These are phyloP conservation scores for Colletotrichum sp. DNA, from an alignment of 2,329 filamentous ascomycete species.

Conservation along the genomic window DNA sequence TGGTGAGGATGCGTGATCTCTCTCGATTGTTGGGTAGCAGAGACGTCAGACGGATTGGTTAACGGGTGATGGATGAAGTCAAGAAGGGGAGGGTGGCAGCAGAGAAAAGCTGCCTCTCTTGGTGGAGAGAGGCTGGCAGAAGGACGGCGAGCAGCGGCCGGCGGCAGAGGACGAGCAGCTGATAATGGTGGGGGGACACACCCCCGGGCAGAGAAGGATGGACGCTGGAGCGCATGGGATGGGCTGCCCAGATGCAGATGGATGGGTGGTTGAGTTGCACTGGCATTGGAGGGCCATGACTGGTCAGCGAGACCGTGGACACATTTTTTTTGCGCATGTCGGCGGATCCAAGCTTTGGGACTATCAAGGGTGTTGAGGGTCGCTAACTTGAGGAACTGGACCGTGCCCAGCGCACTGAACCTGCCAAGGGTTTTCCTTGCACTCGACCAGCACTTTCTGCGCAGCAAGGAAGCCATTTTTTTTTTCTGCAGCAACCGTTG, in stretches of 20 bases:
- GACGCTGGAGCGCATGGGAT: not conserved
- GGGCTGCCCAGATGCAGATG: not conserved
- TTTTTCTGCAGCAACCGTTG: not conserved
- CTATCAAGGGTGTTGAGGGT: not conserved
- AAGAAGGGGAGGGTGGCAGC: not conserved
- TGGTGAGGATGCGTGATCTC: not conserved
- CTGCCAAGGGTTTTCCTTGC: not conserved
- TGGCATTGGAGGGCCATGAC: conserved; percentile 4
- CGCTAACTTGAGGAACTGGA: not conserved
- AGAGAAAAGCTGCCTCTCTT: conserved; percentile 17
- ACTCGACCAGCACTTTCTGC: not conserved
- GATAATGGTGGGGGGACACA: conserved; percentile 16
- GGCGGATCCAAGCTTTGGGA: not conserved
- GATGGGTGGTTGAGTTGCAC: not conserved
- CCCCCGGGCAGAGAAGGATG: not conserved
- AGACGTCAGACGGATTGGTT: not conserved
- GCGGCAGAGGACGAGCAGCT: conserved; percentile 3
- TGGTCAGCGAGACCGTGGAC: not conserved
- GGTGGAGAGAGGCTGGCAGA: conserved; percentile 21
- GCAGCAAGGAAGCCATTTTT: not conserved
- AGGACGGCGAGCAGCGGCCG: not conserved
- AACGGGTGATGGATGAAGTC: not conserved
- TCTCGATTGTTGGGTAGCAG: not conserved
- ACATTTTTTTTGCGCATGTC: not conserved
- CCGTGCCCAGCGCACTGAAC: not conserved